phyloP scores from a whole-genome alignment of 2,329 filamentous ascomycete species.

The Davidsoniella australis region DNA sequence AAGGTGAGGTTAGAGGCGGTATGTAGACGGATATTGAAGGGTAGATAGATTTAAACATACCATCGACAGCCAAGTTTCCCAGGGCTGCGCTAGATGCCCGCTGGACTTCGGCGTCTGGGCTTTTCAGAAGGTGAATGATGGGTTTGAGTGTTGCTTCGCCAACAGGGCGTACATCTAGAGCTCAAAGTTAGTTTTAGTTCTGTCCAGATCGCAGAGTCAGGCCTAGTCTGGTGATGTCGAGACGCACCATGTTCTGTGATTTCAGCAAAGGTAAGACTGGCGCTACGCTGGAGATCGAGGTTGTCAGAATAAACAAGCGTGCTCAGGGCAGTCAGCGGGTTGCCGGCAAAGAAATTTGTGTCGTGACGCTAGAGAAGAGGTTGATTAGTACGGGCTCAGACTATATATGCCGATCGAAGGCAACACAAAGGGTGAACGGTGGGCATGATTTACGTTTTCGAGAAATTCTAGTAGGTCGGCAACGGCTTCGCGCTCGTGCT shows the following conservation, averaged over 20 bases:
- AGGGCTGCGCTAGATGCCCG: slow-evolving; percentile 88
- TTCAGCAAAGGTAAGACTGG: slow-evolving; percentile 94
- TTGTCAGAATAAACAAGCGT: slow-evolving; percentile 98
- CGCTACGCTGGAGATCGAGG: slow-evolving; percentile 91
- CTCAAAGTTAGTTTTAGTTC: slow-evolving; percentile 3
- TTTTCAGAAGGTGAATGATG: slow-evolving; percentile 88
- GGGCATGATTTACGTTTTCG: slow-evolving; percentile 57
- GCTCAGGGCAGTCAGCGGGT: slow-evolving; percentile 81
- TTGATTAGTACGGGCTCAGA: slow-evolving; percentile 18
- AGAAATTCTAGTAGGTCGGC: slow-evolving; percentile 89
- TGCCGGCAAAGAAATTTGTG: slow-evolving; percentile 95
- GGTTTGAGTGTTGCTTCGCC: slow-evolving; percentile 89
- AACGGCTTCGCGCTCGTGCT: slow-evolving; percentile 92
- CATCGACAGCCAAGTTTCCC: slow-evolving; percentile 92
- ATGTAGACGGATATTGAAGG: background rate
- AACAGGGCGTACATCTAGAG: slow-evolving; percentile 82
- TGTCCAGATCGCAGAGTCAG: background rate
- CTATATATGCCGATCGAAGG: background rate
- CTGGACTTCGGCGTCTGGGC: slow-evolving; percentile 91
- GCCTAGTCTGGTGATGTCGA: background rate
- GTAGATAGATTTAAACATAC: slow-evolving; percentile 34
- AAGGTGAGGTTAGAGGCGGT: background rate
- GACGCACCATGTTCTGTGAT: slow-evolving; percentile 87
- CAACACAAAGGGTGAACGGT: background rate
- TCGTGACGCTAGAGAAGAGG: slow-evolving; percentile 55